These are phyloP conservation scores for Cryptococcus wingfieldii DNA, from an alignment of 1,284 basidiomycete genomes.

Conservation along the genomic window DNA sequence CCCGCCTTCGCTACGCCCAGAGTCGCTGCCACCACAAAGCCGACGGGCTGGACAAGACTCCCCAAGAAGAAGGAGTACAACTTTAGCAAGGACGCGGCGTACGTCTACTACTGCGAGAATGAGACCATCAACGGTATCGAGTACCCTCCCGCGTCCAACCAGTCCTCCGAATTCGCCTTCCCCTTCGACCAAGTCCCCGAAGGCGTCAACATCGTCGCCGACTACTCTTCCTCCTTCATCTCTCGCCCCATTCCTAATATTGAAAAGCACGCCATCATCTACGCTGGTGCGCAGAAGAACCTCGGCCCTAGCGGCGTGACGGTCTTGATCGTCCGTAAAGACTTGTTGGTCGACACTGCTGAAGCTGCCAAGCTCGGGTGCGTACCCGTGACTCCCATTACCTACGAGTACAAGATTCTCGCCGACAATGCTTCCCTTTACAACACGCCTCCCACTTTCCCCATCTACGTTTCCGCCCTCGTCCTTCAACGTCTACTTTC, in stretches of 20 bases:
- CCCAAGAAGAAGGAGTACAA: conserved; percentile 68
- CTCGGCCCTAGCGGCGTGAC: conserved; percentile 92
- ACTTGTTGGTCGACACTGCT: conserved; percentile 83
- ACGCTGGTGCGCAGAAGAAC: conserved; percentile 99
- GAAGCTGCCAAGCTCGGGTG: conserved; percentile 71
- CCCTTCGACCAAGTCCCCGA: conserved; percentile 69
- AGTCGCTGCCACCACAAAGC: conserved; percentile 64
- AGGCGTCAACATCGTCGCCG: conserved; percentile 79
- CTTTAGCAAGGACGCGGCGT: conserved; percentile 72
- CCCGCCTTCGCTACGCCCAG: conserved; percentile 56
- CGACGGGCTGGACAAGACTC: conserved; percentile 72
- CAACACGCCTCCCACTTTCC: conserved; percentile 91
- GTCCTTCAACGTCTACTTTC: conserved; percentile 69
- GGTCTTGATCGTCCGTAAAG: conserved; percentile 85
- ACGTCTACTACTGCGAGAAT: conserved; percentile 99
- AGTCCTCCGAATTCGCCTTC: conserved; percentile 64
- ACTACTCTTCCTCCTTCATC: conserved; percentile 97
- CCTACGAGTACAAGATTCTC: conserved; percentile 80
- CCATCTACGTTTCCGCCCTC: conserved; percentile 86
- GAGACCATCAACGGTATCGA: conserved; percentile 97
- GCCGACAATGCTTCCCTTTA: conserved; percentile 78
- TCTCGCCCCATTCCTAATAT: conserved; percentile 86
- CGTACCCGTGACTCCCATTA: conserved; percentile 54
- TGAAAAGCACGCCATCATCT: conserved; percentile 85
- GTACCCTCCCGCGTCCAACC: conserved; percentile 60